Evolutionary conservation across 73 alveolate genomes (phyloP), one percentile per base, ranked within the genome.

Genomic region (Blepharisma japonicum): DNA sequence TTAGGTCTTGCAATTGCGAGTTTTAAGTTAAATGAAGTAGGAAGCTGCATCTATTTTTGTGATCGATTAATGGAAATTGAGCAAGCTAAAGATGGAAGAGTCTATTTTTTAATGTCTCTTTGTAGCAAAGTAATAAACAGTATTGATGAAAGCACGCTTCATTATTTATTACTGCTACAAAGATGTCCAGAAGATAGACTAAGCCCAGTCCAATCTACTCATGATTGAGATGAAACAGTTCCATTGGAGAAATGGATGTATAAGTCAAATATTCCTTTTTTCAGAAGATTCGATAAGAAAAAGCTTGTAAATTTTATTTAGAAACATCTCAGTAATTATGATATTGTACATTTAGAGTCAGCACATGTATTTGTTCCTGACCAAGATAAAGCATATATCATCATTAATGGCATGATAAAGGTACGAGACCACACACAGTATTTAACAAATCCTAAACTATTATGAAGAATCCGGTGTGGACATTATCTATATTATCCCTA

Each of bases 261-360:
- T 9, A 61, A 39, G 47, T 8, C 74, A 2, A 39, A 61, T 61
- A 61, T 61, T 61, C 74, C 74, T n/a, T 61, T 61, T 61, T 61
- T 61, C 46, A 61, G 74, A 61, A n/a, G 74, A 25, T 61, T 61
- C 5, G 23, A 25, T 8, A 8, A n/a, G 14, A 61, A 61, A 25
- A n/a, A 61, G 23, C 14, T 61, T 18, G 42, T 32, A 32, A 32
- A 32, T 32, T 32, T 1, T 3, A 32, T 32, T 32, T 32, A 32
- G 42, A 61, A 61, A 61, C 14, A 61, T 14, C 74, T 61, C 14
- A 14, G 74, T 61, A 14, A 2, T 2, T 14, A 61, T 25, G 23
- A 61, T 14, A 25, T 61, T 1, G 5, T 14, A 61, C 14, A 61
- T 2, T 14, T 61, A 8, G 74, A 61, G 5, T 14, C 74, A 14